Base-by-base conservation (phyloP, 441 rosid species). In the Erodium moschatum region DNA sequence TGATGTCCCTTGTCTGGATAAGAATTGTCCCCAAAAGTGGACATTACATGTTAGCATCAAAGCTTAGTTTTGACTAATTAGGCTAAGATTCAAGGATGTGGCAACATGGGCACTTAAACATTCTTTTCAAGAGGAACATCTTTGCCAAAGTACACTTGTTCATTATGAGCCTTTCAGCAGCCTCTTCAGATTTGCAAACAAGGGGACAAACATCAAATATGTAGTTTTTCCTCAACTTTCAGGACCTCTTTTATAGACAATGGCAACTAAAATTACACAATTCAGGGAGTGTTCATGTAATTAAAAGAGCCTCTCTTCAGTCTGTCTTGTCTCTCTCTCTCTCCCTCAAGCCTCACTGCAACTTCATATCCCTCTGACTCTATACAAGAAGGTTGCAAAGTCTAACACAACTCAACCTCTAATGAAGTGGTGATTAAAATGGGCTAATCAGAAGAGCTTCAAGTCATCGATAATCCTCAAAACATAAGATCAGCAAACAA, bases 381-480 rank as follows among this genome's bases (percentile, higher is more conserved):
- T 52, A 52, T 52, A 52, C 60, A 52, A 52, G 4, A 15, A 52
- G 60, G 60, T 52, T 52, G 20, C 60, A 15, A 52, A 52, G n/a
- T 18, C 60, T 52, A 42, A 1, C 48, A 42, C 38, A 33, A 33
- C 38, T 33, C 60, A 52, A 52, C 60, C 60, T 52, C 60, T 4
- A 6, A 52, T 0, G 9, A 11, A 52, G 60, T 52, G 60, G 18
- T n/a, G 20, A 5, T 33, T 52, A 52, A 52, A 52, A 15, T 52
- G 60, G 60, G 21, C 60, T 52, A 52, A 5, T 5, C 8, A 52
- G 16, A 15, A 16, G 60, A 52, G 60, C 19, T 52, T 8, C 1
- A 1, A 33, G 38, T 33, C 38, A 33, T 33, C 4, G 38, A 33
- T 33, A 33, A 33, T 6, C 60, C 48, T 42, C 48, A 8, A 15